Base-by-base conservation (phyloP, 2,329 filamentous ascomycete genomes). In the Sclerotinia borealis region DNA sequence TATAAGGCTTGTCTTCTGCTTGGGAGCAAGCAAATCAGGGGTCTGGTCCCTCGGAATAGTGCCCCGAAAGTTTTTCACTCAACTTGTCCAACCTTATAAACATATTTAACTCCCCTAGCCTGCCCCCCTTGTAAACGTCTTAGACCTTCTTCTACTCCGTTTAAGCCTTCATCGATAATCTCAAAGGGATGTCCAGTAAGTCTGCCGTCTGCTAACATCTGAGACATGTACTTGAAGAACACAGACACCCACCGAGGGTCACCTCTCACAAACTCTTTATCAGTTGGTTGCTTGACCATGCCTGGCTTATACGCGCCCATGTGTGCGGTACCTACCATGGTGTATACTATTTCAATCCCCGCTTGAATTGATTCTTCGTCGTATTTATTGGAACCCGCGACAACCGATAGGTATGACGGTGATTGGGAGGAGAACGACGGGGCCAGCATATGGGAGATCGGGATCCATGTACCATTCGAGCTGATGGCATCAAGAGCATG, bases 81-180 rank as follows among this genome's bases (percentile, higher is more conserved):
- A 36, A 27, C 29, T 36, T 67, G 66, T 27, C 48, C 61, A 49
- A 70, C 59, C 49, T 54, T 59, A 68, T 84, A 83, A 0, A 89
- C 81, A 75, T 86, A 89, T 75, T 89, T 89, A 1, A 83, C 76
- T 1, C 79, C 86, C 70, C 81, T 86, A 11, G 82, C 84, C 74
- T 83, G 85, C 0, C 85, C 86, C 34, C 78, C 79, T 71, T 79
- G 82, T 69, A 89, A 72, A 64, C 83, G 80, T 70, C 74, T 73
- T 73, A 90, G 69, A 0, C 77, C 85, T 19, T 68, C 73, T 69
- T 83, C 74, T 3, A 81, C 71, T 2, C 79, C 79, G 11, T 72
- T 72, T 58, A 83, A 67, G 0, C 81, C 80, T 3, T 79, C 79
- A 0, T 77, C 72, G 1, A 84, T 73, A 9, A 85, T 76, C 71